Evolutionary conservation across 768 basidiomycete species (phyloP), one percentile per base, ranked within the genome.

Genomic region (Amanita thiersii): DNA sequence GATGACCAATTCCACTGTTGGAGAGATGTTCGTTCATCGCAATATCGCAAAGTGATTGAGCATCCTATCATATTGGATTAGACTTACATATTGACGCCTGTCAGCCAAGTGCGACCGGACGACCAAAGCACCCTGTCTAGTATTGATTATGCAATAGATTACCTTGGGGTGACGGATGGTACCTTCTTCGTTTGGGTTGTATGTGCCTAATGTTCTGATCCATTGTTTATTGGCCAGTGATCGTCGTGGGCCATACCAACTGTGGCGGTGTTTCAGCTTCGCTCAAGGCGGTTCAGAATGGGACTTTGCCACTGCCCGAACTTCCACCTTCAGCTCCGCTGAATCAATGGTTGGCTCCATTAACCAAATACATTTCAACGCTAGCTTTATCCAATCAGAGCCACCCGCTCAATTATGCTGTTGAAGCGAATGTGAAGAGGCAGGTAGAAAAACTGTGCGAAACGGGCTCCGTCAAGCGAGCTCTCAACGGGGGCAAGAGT

Each of bases 31-130:
- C 52, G 79, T 83, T 20, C 80, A 89, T 60, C 69, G 90, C 35
- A 92, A 92, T 60, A 81, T 93, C 49, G 90, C 88, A 40, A 92
- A 94, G 82, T 87, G 50, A 44, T 79, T 61, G 26, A 20, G 6
- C 30, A n/a, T 23, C 30, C n/a, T n/a, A n/a, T n/a, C n/a, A n/a
- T n/a, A n/a, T n/a, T n/a, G n/a, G n/a, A n/a, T n/a, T n/a, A n/a
- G n/a, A n/a, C n/a, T n/a, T 52, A 12, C 44, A 36, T 39, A 9
- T 32, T 20, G 17, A 31, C 29, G 6, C 25, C 49, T 26, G 46
- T 29, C 25, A 86, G 85, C 56, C 89, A 90, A 62, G 73, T 90
- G 56, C 80, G 76, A 42, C 63, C 69, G 3, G 59, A 80, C 42
- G 91, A 94, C 57, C 72, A 73, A 45, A 89, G 73, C 53, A 77